These are phyloP conservation scores for Ustilago bromivora DNA, from an alignment of 1,284 basidiomycete species.

Conservation along the genomic window DNA sequence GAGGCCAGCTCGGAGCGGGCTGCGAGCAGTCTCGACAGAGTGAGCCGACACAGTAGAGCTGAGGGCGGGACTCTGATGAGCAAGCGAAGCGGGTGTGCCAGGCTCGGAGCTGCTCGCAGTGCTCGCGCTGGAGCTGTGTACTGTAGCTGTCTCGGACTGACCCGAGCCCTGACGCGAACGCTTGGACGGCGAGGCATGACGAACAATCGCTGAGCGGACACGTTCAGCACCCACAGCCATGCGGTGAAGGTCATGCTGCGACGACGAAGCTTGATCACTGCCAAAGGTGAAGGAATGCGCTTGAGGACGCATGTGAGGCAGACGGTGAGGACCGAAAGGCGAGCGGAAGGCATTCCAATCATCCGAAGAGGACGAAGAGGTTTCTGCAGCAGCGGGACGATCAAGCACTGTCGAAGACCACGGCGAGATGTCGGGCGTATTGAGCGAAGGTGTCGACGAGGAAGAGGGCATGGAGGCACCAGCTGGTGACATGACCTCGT, in stretches of 20 bases:
- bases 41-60: conserved; percentile 40
- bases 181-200: conserved; percentile 20
- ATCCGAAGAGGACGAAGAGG: conserved; percentile 3
- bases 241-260: conserved; percentile 41
- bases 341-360: conserved; percentile 56
- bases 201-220: conserved; percentile 19
- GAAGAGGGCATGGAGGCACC: conserved; percentile 43
- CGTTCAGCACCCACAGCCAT: conserved; percentile 53
- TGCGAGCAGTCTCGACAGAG: conserved; percentile 30
- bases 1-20: conserved; percentile 25
- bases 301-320: conserved; percentile 40
- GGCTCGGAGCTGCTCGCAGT: conserved; percentile 60
- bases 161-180: conserved; percentile 40
- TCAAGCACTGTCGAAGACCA: conserved; percentile 44
- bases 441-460: conserved; percentile 42
- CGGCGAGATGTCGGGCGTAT: conserved; percentile 46
- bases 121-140: conserved; percentile 53
- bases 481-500: conserved; percentile 37
- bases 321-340: conserved; percentile 44
- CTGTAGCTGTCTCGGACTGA: conserved; percentile 25
- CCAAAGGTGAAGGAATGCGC: conserved; percentile 43
- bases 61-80: conserved; percentile 26
- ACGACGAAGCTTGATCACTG: conserved; percentile 29
- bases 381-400: conserved; percentile 9
- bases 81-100: conserved; percentile 56